phyloP scores from a whole-genome alignment of 1,284 basidiomycete species.

The Sanguinoderma infundibulare region DNA sequence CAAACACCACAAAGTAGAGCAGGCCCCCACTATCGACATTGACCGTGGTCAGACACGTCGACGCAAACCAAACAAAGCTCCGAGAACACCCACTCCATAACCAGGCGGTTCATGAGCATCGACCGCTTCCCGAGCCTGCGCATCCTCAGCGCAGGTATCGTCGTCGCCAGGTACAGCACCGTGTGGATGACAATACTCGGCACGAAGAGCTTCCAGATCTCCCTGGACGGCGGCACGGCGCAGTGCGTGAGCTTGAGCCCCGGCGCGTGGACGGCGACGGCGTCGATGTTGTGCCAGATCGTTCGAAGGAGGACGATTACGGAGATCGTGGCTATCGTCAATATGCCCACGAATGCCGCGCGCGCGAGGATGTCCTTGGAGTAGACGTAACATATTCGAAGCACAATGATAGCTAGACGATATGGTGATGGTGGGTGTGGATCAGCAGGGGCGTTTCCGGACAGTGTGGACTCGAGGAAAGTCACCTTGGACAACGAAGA shows the following conservation, averaged over 20 bases:
- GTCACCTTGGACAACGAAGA: constrained; percentile 30
- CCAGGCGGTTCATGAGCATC: constrained; percentile 26
- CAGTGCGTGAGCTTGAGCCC: constrained; percentile 23
- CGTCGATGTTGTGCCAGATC: constrained; percentile 23
- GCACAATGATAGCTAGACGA: constrained; percentile 29
- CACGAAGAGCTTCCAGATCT: constrained; percentile 30
- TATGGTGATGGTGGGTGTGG: not conserved
- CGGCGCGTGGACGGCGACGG: constrained; percentile 10
- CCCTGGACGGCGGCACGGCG: constrained; percentile 21
- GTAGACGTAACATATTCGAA: constrained; percentile 37
- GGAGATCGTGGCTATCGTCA: constrained; percentile 12
- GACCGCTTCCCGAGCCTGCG: constrained; percentile 18
- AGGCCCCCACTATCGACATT: constrained; percentile 26
- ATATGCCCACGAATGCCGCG: constrained; percentile 20
- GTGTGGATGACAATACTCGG: constrained; percentile 30
- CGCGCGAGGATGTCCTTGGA: constrained; percentile 23
- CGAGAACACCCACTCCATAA: constrained; percentile 31
- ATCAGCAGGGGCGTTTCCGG: too few relatives aligned
- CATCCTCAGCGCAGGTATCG: constrained; percentile 22
- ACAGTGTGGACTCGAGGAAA: not conserved
- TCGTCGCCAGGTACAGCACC: constrained; percentile 29
- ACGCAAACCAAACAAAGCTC: too few relatives aligned
- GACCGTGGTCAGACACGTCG: not conserved
- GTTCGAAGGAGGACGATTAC: constrained; percentile 15
- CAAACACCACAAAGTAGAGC: constrained; percentile 30